A percentile compares a stretch with the other conserved stretches of the same genome.
These are phyloP conservation scores for Neopestalotiopsis sp. DNA, from an alignment of 2,329 filamentous ascomycete genomes.

Conservation along the genomic window DNA sequence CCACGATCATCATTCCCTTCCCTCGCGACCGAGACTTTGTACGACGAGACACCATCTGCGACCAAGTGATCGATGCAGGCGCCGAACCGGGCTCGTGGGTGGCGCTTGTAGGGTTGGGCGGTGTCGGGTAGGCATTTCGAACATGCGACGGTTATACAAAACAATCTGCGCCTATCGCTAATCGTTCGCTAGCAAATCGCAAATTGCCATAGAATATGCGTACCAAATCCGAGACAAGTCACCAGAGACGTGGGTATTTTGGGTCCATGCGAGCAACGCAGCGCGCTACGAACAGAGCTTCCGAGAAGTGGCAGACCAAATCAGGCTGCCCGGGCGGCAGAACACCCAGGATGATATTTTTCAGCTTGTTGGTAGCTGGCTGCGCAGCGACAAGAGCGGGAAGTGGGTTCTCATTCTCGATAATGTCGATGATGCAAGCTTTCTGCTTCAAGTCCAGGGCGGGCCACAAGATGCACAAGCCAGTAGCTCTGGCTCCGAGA, in stretches of 20 bases:
- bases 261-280: conserved; percentile 25
- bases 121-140: not conserved
- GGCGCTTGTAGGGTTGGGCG: conserved; percentile 14
- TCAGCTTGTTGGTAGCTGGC: conserved; percentile 36
- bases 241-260: not conserved
- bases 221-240: conserved; percentile 5
- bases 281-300: conserved; percentile 40
- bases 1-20: conserved; percentile 10
- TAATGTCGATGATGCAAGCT: conserved; percentile 39
- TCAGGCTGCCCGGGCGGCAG: conserved; percentile 33
- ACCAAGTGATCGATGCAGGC: not conserved
- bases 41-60: not conserved
- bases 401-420: conserved; percentile 44
- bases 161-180: not conserved
- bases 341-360: conserved; percentile 10
- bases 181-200: conserved; percentile 22
- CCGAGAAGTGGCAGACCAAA: conserved; percentile 35
- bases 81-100: not conserved
- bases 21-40: conserved; percentile 3
- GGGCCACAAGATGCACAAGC: conserved; percentile 30
- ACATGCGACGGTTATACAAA: not conserved
- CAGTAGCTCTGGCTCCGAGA: conserved; percentile 21
- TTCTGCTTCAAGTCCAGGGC: conserved; percentile 30
- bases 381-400: conserved; percentile 34
- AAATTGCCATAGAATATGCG: conserved; percentile 25